Evolutionary conservation across 441 rosid species (phyloP).

Genomic region (Euphorbia celastroides): DNA sequence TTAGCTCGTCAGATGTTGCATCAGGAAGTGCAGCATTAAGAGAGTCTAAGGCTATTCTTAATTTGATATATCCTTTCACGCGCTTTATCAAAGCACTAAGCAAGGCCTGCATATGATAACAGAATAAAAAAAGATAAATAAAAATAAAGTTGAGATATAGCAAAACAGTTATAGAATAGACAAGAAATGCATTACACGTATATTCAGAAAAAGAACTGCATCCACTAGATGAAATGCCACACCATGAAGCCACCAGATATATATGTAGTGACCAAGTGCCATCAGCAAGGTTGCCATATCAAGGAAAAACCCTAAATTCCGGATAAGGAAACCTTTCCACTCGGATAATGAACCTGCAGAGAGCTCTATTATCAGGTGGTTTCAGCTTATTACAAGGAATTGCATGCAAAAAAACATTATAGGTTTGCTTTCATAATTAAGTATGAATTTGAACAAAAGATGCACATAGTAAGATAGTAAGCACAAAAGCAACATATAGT

Average conservation of each 20-base stretch:
- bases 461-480: not conserved
- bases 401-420: not conserved
- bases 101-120: conserved; percentile 63
- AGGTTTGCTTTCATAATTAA: not conserved
- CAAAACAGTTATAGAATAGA: not conserved
- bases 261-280: conserved; percentile 88
- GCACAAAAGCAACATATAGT: not conserved
- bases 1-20: conserved; percentile 88
- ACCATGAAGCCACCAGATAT: conserved; percentile 98
- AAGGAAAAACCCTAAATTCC: conserved; percentile 82
- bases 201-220: conserved; percentile 81
- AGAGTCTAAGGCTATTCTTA: conserved; percentile 78
- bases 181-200: conserved; percentile 53
- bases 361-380: conserved; percentile 20
- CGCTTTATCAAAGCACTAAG: conserved; percentile 87
- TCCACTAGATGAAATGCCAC: conserved; percentile 93
- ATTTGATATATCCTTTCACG: conserved; percentile 74
- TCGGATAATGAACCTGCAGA: conserved; percentile 78
- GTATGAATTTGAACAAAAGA: not conserved
- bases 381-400: not conserved
- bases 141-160: conserved; percentile 10
- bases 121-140: conserved; percentile 13
- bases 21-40: conserved; percentile 99
- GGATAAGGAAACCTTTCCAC: conserved; percentile 90
- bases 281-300: conserved; percentile 90